Percentiles rank a stretch among this genome's conserved stretches.
phyloP scores from a whole-genome alignment of 257 asterid genomes.

The Solanum acaule region DNA sequence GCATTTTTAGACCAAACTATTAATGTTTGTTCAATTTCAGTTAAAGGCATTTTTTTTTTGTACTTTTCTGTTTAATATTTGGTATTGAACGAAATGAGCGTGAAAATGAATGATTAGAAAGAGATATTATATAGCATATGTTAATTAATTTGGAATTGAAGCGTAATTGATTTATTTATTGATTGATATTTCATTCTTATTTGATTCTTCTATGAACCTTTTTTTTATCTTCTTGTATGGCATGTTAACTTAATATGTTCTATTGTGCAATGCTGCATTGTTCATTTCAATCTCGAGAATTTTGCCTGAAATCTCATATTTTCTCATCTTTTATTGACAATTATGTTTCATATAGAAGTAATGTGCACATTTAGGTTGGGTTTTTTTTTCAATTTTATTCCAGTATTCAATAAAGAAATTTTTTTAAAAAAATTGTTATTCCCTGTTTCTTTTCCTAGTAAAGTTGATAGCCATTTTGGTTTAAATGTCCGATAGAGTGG shows the following conservation, averaged over 20 bases:
- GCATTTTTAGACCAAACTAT: background rate
- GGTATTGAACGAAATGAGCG: background rate
- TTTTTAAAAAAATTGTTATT: too few species aligned
- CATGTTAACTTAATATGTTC: background rate
- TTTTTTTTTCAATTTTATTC: background rate
- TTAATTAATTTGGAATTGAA: background rate
- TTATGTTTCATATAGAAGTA: background rate
- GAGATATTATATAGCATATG: background rate
- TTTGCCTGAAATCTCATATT: background rate
- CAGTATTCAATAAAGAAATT: background rate
- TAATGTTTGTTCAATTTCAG: background rate
- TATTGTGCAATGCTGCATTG: background rate
- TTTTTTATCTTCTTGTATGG: background rate
- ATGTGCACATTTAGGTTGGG: rapidly evolving
- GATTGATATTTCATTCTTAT: background rate
- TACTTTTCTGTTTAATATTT: background rate
- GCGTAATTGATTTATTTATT: background rate
- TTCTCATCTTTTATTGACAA: background rate
- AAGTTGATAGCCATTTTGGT: background rate
- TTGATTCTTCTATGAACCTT: background rate
- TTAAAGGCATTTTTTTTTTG: too few species aligned
- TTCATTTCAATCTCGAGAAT: background rate
- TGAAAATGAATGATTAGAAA: background rate
- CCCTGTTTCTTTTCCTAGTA: background rate
- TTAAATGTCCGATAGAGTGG: background rate